Conservation (phyloP, 192 early-diverging fungal species). For the Coemansia pectinata region DNA sequence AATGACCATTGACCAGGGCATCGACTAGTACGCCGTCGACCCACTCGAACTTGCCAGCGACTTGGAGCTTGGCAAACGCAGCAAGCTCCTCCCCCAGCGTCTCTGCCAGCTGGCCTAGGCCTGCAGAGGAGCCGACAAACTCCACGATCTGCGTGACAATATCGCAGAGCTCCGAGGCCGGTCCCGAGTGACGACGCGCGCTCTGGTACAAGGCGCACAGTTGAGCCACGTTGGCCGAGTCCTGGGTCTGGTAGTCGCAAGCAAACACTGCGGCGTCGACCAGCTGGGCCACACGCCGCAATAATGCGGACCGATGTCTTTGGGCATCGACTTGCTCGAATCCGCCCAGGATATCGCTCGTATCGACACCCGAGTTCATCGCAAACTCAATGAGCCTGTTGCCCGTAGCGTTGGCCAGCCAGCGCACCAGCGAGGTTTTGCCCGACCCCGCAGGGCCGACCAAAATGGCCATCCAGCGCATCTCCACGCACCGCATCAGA, state of each 20-base stretch:
- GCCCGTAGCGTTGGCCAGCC: conserved; percentile 79
- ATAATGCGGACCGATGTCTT: conserved; percentile 58
- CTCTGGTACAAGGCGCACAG: conserved; percentile 1
- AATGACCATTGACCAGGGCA: conserved; percentile 86
- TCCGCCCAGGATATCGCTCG: conserved; percentile 93
- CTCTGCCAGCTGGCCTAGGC: neutral
- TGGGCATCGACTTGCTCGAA: conserved; percentile 94
- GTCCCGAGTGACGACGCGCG: neutral
- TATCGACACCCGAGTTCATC: conserved; percentile 94
- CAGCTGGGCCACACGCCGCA: neutral
- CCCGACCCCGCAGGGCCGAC: conserved; percentile 82
- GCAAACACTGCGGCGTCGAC: conserved; percentile 2
- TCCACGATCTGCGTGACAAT: conserved; percentile 11
- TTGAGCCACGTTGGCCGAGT: neutral
- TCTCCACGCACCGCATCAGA: conserved; percentile 84
- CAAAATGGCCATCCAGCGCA: conserved; percentile 89
- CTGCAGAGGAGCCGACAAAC: neutral
- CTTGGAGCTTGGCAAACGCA: conserved; percentile 31
- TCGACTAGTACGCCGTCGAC: conserved; percentile 91
- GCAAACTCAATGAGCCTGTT: conserved; percentile 87
- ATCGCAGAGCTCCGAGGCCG: conserved; percentile 10
- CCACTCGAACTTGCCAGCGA: conserved; percentile 93
- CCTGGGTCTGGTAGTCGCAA: conserved; percentile 4
- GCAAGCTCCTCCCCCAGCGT: neutral
- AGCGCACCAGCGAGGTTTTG: conserved; percentile 84